phyloP scores from a whole-genome alignment of 768 basidiomycete species.

The Pleurotus ostreatus region DNA sequence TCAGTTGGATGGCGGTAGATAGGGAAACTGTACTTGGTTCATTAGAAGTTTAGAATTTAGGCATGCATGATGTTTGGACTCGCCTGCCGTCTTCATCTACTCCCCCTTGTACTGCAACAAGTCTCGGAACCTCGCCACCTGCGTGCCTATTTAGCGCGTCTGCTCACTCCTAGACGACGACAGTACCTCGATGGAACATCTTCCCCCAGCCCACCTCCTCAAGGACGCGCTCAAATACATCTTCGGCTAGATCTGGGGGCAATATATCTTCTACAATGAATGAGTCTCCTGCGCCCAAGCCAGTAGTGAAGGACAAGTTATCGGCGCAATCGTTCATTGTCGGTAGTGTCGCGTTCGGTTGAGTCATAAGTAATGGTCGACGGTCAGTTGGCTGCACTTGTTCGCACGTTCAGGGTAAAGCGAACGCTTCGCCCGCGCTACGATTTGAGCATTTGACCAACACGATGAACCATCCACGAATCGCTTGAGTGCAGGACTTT shows the following conservation, averaged over 20 bases:
- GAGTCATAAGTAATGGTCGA: no score
- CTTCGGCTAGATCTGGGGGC: constrained; percentile 48
- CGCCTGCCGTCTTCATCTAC: constrained; percentile 49
- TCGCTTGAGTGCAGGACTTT: no score
- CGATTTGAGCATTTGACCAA: no score
- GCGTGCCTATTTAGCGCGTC: background rate
- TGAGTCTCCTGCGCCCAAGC: constrained; percentile 65
- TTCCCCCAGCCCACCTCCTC: constrained; percentile 68
- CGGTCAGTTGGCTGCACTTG: no score
- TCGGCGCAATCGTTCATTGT: no score
- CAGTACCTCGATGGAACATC: constrained; percentile 71
- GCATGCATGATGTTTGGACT: background rate
- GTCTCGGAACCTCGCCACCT: constrained; percentile 73
- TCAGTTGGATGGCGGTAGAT: constrained; percentile 83
- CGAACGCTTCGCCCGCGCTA: no score
- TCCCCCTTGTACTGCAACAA: constrained; percentile 59
- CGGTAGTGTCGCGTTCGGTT: no score
- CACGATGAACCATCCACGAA: no score
- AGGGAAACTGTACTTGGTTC: constrained; percentile 46
- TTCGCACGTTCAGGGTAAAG: no score
- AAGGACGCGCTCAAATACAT: constrained; percentile 53
- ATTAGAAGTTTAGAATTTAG: background rate
- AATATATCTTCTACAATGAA: constrained; percentile 56
- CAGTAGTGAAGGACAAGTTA: background rate
- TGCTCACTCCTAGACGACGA: background rate